These are phyloP conservation scores for Cryphonectria japonica DNA, from an alignment of 2,329 filamentous ascomycete genomes.

Conservation along the genomic window DNA sequence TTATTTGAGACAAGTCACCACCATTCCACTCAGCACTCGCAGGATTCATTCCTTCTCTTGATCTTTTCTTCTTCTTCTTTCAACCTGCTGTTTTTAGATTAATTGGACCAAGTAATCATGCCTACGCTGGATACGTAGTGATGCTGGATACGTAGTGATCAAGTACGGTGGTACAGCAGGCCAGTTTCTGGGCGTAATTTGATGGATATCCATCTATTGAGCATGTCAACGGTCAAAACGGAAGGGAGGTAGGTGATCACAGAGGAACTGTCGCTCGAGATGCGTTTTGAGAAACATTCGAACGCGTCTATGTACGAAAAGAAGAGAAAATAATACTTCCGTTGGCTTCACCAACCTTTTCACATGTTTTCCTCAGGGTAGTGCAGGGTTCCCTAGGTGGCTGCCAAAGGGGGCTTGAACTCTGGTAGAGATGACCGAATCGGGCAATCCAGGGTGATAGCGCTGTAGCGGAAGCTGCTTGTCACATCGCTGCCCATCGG, in stretches of 20 bases:
- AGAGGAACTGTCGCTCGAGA: too few relatives aligned
- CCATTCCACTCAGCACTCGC: background rate
- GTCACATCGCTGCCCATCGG: background rate
- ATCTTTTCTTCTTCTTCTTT: background rate
- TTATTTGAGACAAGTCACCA: background rate
- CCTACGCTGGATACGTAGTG: background rate
- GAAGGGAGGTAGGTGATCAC: background rate
- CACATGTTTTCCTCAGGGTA: background rate
- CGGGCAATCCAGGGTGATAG: background rate
- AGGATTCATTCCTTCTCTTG: background rate
- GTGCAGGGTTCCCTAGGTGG: background rate
- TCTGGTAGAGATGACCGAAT: background rate
- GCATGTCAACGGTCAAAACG: too few relatives aligned
- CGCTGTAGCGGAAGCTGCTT: background rate
- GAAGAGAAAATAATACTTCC: too few relatives aligned
- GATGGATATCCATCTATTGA: background rate
- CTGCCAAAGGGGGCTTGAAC: background rate
- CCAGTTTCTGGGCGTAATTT: background rate
- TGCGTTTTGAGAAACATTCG: too few relatives aligned
- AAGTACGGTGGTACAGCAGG: background rate
- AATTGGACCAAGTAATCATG: background rate
- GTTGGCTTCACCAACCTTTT: background rate
- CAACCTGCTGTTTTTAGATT: background rate
- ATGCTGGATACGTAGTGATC: background rate
- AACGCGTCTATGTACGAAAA: too few relatives aligned